These are phyloP conservation scores for Magnolia changhungtana DNA, from an alignment of 164 flowering plant species.

Conservation along the genomic window DNA sequence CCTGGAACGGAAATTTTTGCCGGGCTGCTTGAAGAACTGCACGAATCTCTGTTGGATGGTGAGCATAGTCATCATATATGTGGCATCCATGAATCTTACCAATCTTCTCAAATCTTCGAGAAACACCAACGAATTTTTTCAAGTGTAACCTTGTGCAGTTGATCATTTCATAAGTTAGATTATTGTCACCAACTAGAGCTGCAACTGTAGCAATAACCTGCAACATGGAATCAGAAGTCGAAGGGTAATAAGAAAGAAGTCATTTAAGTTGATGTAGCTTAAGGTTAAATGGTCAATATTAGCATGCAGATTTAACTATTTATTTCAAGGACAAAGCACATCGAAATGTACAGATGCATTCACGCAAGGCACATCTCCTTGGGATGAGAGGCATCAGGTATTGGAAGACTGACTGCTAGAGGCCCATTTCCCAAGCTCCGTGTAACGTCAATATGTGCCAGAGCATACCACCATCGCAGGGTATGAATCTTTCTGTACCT, in stretches of 20 bases:
- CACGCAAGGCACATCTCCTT: neutral
- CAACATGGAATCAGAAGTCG: slow-evolving; percentile 2
- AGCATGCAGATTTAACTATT: neutral
- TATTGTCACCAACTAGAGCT: slow-evolving; percentile 19
- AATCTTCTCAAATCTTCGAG: slow-evolving; percentile 46
- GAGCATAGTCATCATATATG: slow-evolving; percentile 50
- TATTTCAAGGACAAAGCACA: neutral
- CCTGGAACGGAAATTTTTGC: slow-evolving; percentile 28
- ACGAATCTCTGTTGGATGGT: slow-evolving; percentile 47
- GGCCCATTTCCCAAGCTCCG: neutral
- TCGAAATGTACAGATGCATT: neutral
- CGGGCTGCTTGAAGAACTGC: slow-evolving; percentile 48
- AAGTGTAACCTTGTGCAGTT: slow-evolving; percentile 20
- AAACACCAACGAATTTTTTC: slow-evolving; percentile 34
- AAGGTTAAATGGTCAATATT: neutral
- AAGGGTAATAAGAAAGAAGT: neutral
- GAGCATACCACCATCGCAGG: neutral
- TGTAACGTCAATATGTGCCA: neutral
- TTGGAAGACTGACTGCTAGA: neutral
- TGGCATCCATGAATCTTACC: slow-evolving; percentile 31
- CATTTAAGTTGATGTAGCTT: neutral
- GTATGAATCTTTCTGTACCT: neutral
- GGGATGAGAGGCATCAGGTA: no score
- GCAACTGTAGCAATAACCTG: slow-evolving; percentile 39
- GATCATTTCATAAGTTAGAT: slow-evolving; percentile 20